These are phyloP conservation scores for Stagonosporopsis vannaccii DNA, from an alignment of 2,329 filamentous ascomycete genomes.

Conservation along the genomic window DNA sequence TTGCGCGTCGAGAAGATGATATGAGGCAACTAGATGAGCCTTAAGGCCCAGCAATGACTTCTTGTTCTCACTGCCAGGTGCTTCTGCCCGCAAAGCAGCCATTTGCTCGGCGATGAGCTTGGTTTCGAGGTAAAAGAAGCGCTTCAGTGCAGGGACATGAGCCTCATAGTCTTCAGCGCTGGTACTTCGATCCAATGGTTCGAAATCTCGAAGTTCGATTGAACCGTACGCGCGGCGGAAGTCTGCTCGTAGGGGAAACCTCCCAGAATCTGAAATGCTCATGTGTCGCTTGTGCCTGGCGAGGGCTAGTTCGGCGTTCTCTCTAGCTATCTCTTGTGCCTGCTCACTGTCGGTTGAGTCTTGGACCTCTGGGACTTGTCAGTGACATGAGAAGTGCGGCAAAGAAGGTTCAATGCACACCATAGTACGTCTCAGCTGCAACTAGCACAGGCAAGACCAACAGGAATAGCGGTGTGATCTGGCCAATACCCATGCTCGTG, in stretches of 20 bases:
- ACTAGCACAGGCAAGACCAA: constrained; percentile 22
- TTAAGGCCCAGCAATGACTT: constrained; percentile 2
- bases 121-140: constrained; percentile 6
- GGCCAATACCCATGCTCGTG: constrained; percentile 22
- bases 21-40: constrained; percentile 3
- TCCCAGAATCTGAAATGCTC: neutral
- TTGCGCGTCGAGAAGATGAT: constrained; percentile 1
- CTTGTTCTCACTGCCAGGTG: neutral
- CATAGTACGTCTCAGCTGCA: constrained; percentile 12
- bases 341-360: constrained; percentile 1
- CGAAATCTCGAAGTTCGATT: constrained; percentile 2
- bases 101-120: neutral
- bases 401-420: neutral
- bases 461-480: constrained; percentile 23
- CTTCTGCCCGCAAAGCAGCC: neutral
- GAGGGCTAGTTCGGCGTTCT: neutral
- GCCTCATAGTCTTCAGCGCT: neutral
- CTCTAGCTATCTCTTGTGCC: neutral
- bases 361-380: neutral
- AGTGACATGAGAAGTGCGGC: neutral
- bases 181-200: neutral
- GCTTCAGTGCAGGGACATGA: neutral
- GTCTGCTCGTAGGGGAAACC: neutral
- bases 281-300: neutral
- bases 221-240: constrained; percentile 1